Evolutionary conservation across 495 filamentous ascomycete genomes (phyloP).

Genomic region (Podospora bellae-mahoneyi): DNA sequence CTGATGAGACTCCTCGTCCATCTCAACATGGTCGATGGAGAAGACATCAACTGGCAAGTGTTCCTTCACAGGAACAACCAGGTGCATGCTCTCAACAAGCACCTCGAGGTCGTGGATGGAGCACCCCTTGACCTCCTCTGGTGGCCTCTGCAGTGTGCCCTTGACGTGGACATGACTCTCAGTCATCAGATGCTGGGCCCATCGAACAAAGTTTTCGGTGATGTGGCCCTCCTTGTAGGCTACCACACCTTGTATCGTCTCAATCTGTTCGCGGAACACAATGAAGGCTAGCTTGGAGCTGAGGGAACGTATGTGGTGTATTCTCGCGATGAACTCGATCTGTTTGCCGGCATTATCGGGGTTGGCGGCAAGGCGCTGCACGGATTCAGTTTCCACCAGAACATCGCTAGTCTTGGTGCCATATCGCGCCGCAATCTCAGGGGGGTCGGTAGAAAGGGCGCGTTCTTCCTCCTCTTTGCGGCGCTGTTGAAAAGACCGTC

Average conservation of each 20-base stretch:
- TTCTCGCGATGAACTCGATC: slow-evolving; percentile 74
- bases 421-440: slow-evolving; percentile 59
- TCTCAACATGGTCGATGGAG: slow-evolving; percentile 41
- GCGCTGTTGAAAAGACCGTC: slow-evolving; percentile 48
- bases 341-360: slow-evolving; percentile 54
- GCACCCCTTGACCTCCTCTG: slow-evolving; percentile 74
- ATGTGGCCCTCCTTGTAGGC: slow-evolving; percentile 53
- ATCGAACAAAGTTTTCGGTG: slow-evolving; percentile 85
- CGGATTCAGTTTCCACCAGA: slow-evolving; percentile 26
- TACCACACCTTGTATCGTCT: slow-evolving; percentile 80
- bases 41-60: slow-evolving; percentile 70
- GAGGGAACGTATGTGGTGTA: slow-evolving; percentile 80
- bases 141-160: slow-evolving; percentile 69
- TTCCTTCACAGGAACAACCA: slow-evolving; percentile 57
- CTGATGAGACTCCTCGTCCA: slow-evolving; percentile 40
- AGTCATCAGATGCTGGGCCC: slow-evolving; percentile 69
- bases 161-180: slow-evolving; percentile 79
- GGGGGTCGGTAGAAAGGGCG: slow-evolving; percentile 43
- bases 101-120: slow-evolving; percentile 74
- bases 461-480: slow-evolving; percentile 46
- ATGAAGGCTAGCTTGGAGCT: slow-evolving; percentile 88
- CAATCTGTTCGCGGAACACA: slow-evolving; percentile 73
- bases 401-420: slow-evolving; percentile 48
- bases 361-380: slow-evolving; percentile 25
- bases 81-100: slow-evolving; percentile 73